Percentiles rank a stretch among this genome's conserved stretches.
Conservation (phyloP, 805 yeast species). For the Metschnikowia lochheadii region DNA sequence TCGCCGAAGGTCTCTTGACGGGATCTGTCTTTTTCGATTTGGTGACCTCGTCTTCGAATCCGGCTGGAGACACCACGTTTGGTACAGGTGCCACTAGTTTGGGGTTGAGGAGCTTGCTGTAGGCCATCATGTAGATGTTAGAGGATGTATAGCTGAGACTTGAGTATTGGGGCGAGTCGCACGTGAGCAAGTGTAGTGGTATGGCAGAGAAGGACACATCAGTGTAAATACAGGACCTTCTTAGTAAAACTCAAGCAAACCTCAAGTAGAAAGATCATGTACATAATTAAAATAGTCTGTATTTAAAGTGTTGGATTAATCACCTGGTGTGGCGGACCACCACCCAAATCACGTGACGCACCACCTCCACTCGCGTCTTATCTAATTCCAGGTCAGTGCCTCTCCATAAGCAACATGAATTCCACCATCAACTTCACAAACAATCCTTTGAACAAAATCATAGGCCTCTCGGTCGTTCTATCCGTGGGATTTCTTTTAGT, state of each 20-base stretch:
- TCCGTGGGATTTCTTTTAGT: slow-evolving; percentile 89
- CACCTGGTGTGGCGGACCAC: neutral
- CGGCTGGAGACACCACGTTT: slow-evolving; percentile 18
- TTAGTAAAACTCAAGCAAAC: too few species aligned
- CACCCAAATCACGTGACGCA: neutral
- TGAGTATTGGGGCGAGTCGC: neutral
- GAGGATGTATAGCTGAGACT: neutral
- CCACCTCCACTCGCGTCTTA: neutral
- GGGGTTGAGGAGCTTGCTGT: slow-evolving; percentile 13
- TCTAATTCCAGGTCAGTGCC: neutral
- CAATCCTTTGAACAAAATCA: slow-evolving; percentile 72
- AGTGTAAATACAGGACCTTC: too few species aligned
- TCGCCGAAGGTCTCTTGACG: slow-evolving; percentile 16
- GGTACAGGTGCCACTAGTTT: slow-evolving; percentile 6
- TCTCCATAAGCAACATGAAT: slow-evolving; percentile 12
- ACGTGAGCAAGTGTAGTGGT: neutral
- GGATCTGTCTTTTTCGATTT: slow-evolving; percentile 4
- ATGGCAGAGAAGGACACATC: neutral
- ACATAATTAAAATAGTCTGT: too few species aligned
- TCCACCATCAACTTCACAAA: slow-evolving; percentile 13
- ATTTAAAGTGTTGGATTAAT: too few species aligned
- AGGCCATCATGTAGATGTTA: slow-evolving; percentile 7
- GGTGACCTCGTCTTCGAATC: slow-evolving; percentile 11
- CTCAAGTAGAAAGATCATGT: too few species aligned
- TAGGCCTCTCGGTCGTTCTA: slow-evolving; percentile 68